Evolutionary conservation across 768 basidiomycete genomes (phyloP), one percentile per base, ranked within the genome.

Genomic region (Termitomyces eurrhizus): DNA sequence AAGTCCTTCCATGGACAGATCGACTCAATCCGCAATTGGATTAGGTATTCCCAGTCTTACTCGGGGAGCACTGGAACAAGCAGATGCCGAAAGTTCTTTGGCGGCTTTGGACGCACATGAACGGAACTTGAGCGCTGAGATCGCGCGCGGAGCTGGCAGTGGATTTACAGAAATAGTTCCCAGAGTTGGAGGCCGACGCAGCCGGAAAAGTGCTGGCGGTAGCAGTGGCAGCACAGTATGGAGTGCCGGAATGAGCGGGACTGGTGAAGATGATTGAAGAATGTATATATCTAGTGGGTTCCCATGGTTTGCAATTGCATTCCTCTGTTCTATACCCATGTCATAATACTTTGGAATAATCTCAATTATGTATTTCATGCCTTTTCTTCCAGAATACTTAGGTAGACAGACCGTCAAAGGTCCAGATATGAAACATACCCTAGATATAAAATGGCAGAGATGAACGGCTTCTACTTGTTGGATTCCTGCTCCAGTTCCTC

Each of bases 51-150:
- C 80, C 35, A 79, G 79, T 67, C 77, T 93, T 50, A 90, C 91
- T 6, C 82, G 86, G 65, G 89, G 90, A 67, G 88, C 89, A 3
- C 76, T 93, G 59, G 87, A 88, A 71, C 90, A 87, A 59, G 89
- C 83, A 2, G 88, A 92, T 72, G 93, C 89, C 1, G 84, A 89
- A 71, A 88, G 85, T 64, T 81, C 84, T 2, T 76, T 95, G 21
- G 88, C 87, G 9, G 86, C 84, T n/a, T 77, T 93, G 29, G 93
- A 95, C 69, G 87, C 86, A 21, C 86, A 88, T 57, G 93, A 96
- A 69, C 84, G 85, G 37, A 78, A 75, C 55, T 77, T 92, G 46
- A 86, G 87, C 58, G 85, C 80, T 5, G 90, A 92, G 68, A 82
- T 95, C 57, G 86, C 90, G 12, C 88, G 86, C 66, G 94, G 93